These are phyloP conservation scores for Ceratobasidium sp. DNA, from an alignment of 1,284 basidiomycete genomes.

Conservation along the genomic window DNA sequence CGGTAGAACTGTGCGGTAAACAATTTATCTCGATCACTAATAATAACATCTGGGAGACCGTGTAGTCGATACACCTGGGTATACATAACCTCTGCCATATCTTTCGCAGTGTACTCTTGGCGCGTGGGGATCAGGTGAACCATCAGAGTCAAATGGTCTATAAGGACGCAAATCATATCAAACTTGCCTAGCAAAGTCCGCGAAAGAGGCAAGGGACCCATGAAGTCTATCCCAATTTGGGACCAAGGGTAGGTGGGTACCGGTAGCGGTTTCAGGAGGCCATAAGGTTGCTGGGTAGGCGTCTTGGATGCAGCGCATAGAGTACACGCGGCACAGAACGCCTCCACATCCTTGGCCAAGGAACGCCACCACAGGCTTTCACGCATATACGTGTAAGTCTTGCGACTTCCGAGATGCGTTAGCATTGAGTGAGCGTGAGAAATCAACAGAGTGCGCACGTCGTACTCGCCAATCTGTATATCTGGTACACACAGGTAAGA, in stretches of 20 bases:
- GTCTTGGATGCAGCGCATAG: constrained; percentile 52
- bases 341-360: constrained; percentile 52
- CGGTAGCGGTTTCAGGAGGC: constrained; percentile 48
- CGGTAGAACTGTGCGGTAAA: constrained; percentile 7
- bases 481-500: no score
- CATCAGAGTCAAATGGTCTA: constrained; percentile 56
- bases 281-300: constrained; percentile 35
- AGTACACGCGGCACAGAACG: constrained; percentile 54
- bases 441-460: no score
- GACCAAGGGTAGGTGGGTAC: constrained; percentile 50
- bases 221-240: constrained; percentile 58
- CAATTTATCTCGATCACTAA: constrained; percentile 9
- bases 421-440: constrained; percentile 46
- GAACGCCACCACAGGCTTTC: constrained; percentile 59
- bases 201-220: constrained; percentile 56
- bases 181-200: constrained; percentile 52
- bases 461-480: no score
- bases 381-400: constrained; percentile 55
- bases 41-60: background rate
- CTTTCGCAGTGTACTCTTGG: constrained; percentile 10
- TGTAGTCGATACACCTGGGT: background rate
- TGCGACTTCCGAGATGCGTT: constrained; percentile 57
- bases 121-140: constrained; percentile 40
- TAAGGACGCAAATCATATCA: constrained; percentile 56
- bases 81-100: constrained; percentile 11